phyloP scores from a whole-genome alignment of 2,329 filamentous ascomycete species.

The Colletotrichum somersetense region DNA sequence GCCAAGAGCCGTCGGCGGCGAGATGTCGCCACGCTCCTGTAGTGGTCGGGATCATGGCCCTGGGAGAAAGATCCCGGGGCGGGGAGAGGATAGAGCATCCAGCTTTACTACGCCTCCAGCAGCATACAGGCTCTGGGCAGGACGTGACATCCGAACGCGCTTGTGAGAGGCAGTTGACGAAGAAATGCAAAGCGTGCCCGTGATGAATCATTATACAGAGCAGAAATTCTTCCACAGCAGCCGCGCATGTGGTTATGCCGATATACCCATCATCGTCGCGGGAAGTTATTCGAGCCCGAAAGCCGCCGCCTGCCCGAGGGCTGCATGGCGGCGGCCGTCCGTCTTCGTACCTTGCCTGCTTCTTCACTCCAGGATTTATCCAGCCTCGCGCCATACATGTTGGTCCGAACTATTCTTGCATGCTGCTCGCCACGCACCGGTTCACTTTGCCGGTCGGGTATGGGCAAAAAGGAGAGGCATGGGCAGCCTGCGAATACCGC shows the following conservation, averaged over 20 bases:
- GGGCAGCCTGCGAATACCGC: conserved; percentile 1
- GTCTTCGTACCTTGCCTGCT: not conserved
- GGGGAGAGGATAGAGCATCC: not conserved
- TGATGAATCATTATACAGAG: conserved; percentile 23
- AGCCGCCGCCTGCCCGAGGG: conserved; percentile 25
- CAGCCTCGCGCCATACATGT: conserved; percentile 27
- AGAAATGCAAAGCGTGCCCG: not conserved
- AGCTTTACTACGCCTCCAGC: not conserved
- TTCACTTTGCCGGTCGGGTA: conserved; percentile 4
- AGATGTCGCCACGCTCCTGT: conserved; percentile 2
- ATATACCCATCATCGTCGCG: conserved; percentile 22
- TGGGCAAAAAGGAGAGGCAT: not conserved
- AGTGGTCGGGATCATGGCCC: not conserved
- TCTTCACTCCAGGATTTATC: not conserved
- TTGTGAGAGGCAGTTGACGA: not conserved
- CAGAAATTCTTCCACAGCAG: not conserved
- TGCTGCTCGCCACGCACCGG: conserved; percentile 8
- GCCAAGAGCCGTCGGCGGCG: not conserved
- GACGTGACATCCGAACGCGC: conserved; percentile 6
- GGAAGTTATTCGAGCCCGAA: conserved; percentile 27
- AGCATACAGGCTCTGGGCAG: not conserved
- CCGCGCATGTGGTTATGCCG: conserved; percentile 20
- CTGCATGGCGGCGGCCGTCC: conserved; percentile 30
- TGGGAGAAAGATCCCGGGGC: not conserved
- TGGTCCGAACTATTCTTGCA: conserved; percentile 26